phyloP scores from a whole-genome alignment of 768 basidiomycete species.

The Neoboletus subvelutipes region DNA sequence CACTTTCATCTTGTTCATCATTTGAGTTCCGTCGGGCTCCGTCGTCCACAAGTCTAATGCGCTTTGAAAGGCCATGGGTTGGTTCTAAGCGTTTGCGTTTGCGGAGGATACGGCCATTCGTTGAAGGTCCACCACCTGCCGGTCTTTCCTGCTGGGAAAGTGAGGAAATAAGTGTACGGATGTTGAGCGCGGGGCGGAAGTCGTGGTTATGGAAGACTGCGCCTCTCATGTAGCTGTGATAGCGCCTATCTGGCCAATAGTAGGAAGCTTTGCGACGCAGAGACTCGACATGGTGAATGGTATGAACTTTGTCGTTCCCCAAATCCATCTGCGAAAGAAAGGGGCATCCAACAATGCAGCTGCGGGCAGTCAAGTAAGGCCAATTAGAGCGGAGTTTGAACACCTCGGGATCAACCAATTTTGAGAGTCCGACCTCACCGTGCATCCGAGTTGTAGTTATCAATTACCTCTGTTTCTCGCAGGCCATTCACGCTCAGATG shows the following conservation, averaged over 20 bases:
- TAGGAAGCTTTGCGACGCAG: slow-evolving; percentile 22
- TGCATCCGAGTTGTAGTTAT: no score
- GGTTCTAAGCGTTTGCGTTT: slow-evolving; percentile 23
- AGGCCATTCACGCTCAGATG: neutral
- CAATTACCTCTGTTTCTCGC: neutral
- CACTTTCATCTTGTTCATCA: neutral
- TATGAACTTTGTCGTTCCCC: slow-evolving; percentile 3
- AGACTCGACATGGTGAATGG: slow-evolving; percentile 30
- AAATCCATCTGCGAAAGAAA: slow-evolving; percentile 11
- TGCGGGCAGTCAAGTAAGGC: no score
- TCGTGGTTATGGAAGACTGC: neutral
- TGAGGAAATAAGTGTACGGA: slow-evolving; percentile 25
- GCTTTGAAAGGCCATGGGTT: slow-evolving; percentile 10
- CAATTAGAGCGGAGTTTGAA: no score
- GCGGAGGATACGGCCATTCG: neutral
- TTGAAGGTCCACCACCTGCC: neutral
- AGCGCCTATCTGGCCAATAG: slow-evolving; percentile 25
- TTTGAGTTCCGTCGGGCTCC: neutral
- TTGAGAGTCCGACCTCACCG: no score
- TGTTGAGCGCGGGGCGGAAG: slow-evolving; percentile 33
- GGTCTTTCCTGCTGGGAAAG: slow-evolving; percentile 4
- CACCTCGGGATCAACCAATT: no score
- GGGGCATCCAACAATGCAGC: neutral
- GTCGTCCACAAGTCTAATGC: slow-evolving; percentile 6
- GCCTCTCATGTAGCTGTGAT: slow-evolving; percentile 10